Base-by-base conservation (phyloP, 2,329 filamentous ascomycete genomes). In the Colletotrichum orchidophilum region DNA sequence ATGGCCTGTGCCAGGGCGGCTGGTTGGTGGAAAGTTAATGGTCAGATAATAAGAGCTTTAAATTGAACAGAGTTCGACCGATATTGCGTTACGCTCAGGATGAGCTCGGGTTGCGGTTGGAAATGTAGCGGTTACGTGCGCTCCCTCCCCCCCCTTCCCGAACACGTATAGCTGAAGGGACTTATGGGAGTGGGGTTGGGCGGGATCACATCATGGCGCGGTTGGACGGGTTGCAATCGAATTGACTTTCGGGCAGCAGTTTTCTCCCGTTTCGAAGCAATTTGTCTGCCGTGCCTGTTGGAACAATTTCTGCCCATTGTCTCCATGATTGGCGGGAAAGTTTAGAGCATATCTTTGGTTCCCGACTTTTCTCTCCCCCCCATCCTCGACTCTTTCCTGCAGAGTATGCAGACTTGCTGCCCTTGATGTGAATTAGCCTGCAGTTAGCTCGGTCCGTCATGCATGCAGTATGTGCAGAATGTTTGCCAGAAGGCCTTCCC, bases 1-100 rank as follows among this genome's bases (percentile, higher is more conserved):
- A 62, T 62, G 55, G 55, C 50, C 50, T 13, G n/a, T 13, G 39
- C 33, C 63, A 35, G 52, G 68, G 27, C 31, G 18, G 13, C 5
- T 71, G 52, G 58, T 71, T 71, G 68, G 68, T 63, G 68, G 68
- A 71, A 53, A 71, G 68, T 63, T 68, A 54, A 33, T 58, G 64
- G 42, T 67, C 63, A 61, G 57, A 62, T 21, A 53, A 58, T 46
- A 15, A 46, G 63, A 27, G 58, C 58, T 63, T 62, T 68, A 68
- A 63, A 71, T 68, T 58, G 63, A 59, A 29, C 63, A 71, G 52
- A 71, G 42, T 59, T 63, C 52, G 13, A 24, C 50, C 57, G 26
- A 62, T 58, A 62, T 61, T 50, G 18, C 31, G n/a, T 46, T 46
- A 31, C 31, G 31, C 39, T 27, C 39, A 46, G 39, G 39, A 27